These are phyloP conservation scores for Exophiala mesophila DNA, from an alignment of 2,329 filamentous ascomycete genomes.

Conservation along the genomic window DNA sequence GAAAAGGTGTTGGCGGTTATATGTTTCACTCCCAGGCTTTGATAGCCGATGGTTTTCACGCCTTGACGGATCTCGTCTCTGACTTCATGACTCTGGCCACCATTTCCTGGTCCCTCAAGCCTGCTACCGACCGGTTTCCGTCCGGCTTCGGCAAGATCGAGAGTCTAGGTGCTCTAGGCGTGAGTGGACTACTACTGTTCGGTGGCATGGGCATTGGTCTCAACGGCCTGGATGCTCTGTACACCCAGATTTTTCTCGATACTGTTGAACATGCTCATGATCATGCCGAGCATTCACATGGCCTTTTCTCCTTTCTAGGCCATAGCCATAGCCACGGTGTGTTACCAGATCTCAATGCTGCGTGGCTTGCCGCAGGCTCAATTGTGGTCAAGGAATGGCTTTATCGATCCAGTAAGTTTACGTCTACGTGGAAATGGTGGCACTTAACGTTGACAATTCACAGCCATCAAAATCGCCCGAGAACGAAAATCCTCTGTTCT, in stretches of 20 bases:
- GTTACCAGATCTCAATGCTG: constrained; percentile 83
- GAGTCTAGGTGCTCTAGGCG: constrained; percentile 85
- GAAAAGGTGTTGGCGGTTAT: constrained; percentile 88
- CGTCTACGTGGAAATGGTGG: constrained; percentile 1
- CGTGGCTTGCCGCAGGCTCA: constrained; percentile 86
- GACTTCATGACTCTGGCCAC: constrained; percentile 92
- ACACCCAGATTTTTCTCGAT: constrained; percentile 68
- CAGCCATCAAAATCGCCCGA: constrained; percentile 90
- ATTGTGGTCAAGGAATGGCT: constrained; percentile 95
- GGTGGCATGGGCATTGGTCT: constrained; percentile 91
- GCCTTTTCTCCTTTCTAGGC: constrained; percentile 49
- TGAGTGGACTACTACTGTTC: constrained; percentile 82
- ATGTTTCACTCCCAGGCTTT: constrained; percentile 92
- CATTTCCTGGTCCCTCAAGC: constrained; percentile 85
- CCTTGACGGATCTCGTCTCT: constrained; percentile 88
- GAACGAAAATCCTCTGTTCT: constrained; percentile 94
- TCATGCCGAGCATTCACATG: constrained; percentile 30
- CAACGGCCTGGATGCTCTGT: constrained; percentile 65
- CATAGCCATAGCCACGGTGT: constrained; percentile 63
- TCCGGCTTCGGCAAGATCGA: constrained; percentile 97
- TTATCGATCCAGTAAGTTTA: constrained; percentile 81
- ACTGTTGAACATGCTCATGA: constrained; percentile 50
- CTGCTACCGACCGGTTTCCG: constrained; percentile 77
- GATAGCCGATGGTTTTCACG: constrained; percentile 91
- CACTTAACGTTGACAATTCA: constrained; percentile 12